Percentiles rank a stretch among this genome's conserved stretches.
phyloP scores from a whole-genome alignment of 495 filamentous ascomycete genomes.

The Penicillium coffeae region DNA sequence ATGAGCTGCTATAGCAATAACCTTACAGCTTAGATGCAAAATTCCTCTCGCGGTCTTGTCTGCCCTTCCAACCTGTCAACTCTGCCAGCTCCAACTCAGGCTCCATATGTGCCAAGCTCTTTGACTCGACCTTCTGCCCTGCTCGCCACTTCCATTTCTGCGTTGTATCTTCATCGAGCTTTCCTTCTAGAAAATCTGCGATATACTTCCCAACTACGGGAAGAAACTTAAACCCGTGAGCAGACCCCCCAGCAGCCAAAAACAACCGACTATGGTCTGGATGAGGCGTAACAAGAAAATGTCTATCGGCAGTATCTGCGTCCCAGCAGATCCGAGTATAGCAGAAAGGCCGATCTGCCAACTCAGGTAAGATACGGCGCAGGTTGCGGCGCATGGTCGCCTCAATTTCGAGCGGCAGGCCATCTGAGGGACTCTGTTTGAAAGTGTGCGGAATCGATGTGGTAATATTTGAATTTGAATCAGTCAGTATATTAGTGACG shows the following conservation, averaged over 20 bases:
- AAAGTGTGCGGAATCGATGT: neutral
- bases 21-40: conserved; percentile 4
- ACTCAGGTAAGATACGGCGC: conserved; percentile 14
- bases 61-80: conserved; percentile 19
- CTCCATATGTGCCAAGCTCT: conserved; percentile 21
- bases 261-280: conserved; percentile 35
- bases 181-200: conserved; percentile 41
- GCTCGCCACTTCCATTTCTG: conserved; percentile 17
- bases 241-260: conserved; percentile 45
- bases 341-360: conserved; percentile 18
- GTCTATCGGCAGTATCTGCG: conserved; percentile 36
- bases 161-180: conserved; percentile 4
- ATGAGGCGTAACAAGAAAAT: conserved; percentile 52
- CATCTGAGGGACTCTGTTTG: conserved; percentile 11
- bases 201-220: conserved; percentile 56
- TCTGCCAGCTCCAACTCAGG: conserved; percentile 19
- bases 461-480: neutral
- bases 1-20: neutral
- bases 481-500: conserved; percentile 13
- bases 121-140: conserved; percentile 7
- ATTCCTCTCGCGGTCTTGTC: conserved; percentile 16
- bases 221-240: conserved; percentile 56
- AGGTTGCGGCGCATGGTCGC: conserved; percentile 16
- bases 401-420: conserved; percentile 19
- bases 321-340: conserved; percentile 31